phyloP scores from a whole-genome alignment of 2,329 filamentous ascomycete species.

The Bipolaris bicolor region DNA sequence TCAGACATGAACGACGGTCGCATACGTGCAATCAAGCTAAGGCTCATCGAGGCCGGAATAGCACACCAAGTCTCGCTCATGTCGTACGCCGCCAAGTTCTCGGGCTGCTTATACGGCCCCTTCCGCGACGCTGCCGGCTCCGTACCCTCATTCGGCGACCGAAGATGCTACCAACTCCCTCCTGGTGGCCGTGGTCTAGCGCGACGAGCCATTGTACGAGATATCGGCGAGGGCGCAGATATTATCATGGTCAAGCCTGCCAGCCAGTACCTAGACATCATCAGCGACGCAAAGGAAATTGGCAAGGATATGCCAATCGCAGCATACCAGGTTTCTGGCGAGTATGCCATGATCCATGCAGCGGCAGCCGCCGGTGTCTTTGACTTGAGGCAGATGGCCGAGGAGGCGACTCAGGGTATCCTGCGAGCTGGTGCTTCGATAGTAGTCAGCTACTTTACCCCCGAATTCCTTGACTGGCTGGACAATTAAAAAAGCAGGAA shows the following conservation, averaged over 20 bases:
- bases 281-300: constrained; percentile 94
- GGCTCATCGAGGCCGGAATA: constrained; percentile 92
- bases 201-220: constrained; percentile 84
- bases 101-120: constrained; percentile 92
- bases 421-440: constrained; percentile 91
- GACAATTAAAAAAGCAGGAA: constrained; percentile 28
- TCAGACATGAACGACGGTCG: constrained; percentile 99
- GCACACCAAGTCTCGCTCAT: constrained; percentile 91
- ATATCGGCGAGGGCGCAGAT: constrained; percentile 92
- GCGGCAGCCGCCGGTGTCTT: constrained; percentile 96
- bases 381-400: constrained; percentile 91
- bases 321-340: constrained; percentile 95
- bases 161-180: constrained; percentile 95
- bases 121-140: constrained; percentile 97
- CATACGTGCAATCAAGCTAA: constrained; percentile 96
- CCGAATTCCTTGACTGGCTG: constrained; percentile 73
- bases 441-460: constrained; percentile 92
- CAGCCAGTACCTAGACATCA: constrained; percentile 94
- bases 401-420: constrained; percentile 93
- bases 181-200: constrained; percentile 91
- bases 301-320: constrained; percentile 90
- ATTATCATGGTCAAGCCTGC: constrained; percentile 99
- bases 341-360: constrained; percentile 98
- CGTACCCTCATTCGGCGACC: constrained; percentile 87
- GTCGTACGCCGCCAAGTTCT: constrained; percentile 98